Evolutionary conservation across 768 basidiomycete species (phyloP).

Genomic region (Termitomyces sp.): DNA sequence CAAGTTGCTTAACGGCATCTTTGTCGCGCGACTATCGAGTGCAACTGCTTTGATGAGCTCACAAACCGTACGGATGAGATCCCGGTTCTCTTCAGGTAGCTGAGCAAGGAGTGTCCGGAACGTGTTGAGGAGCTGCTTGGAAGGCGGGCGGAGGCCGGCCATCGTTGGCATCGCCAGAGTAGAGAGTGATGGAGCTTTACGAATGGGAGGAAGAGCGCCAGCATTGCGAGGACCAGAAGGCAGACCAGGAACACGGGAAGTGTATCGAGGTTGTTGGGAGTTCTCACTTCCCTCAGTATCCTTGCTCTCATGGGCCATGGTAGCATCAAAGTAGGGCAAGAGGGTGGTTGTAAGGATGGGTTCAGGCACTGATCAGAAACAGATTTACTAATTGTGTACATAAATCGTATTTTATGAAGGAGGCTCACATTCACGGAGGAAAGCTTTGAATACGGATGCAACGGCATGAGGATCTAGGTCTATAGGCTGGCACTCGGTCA

Average conservation of each 20-base stretch:
- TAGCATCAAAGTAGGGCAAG: constrained; percentile 73
- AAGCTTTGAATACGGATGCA: constrained; percentile 89
- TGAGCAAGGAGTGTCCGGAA: constrained; percentile 59
- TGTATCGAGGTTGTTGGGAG: constrained; percentile 8
- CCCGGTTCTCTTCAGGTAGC: constrained; percentile 76
- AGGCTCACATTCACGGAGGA: constrained; percentile 82
- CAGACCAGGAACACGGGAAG: constrained; percentile 12
- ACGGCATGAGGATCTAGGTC: constrained; percentile 95
- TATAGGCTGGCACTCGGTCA: constrained; percentile 70
- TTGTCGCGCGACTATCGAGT: constrained; percentile 61
- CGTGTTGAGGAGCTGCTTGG: constrained; percentile 47
- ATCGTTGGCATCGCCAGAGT: constrained; percentile 73
- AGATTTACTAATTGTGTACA: background rate
- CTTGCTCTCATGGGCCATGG: constrained; percentile 51
- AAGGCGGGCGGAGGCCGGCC: constrained; percentile 54
- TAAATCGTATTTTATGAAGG: background rate
- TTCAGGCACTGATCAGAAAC: constrained; percentile 62
- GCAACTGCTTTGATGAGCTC: constrained; percentile 78
- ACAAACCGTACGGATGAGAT: constrained; percentile 76
- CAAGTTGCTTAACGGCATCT: constrained; percentile 91
- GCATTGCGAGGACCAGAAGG: constrained; percentile 20
- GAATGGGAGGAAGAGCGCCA: constrained; percentile 33
- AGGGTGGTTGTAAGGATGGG: constrained; percentile 74
- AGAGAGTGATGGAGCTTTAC: constrained; percentile 76
- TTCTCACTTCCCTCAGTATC: constrained; percentile 12